Percentiles rank a stretch among this genome's conserved stretches.
These are phyloP conservation scores for Cercospora berteroae DNA, from an alignment of 2,329 filamentous ascomycete species.

Conservation along the genomic window DNA sequence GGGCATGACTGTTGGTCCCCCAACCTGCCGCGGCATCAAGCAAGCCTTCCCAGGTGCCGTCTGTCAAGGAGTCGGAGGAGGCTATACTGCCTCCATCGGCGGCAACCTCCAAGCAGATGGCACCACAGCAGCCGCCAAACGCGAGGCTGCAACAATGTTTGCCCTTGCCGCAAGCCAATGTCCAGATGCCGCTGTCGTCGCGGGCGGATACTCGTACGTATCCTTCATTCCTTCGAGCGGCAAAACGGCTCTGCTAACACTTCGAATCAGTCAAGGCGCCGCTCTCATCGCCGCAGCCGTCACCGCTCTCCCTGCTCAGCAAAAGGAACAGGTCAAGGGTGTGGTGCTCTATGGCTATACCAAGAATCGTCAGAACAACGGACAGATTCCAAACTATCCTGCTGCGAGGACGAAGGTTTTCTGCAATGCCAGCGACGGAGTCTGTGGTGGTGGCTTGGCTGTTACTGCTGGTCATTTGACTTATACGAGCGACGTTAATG, in stretches of 20 bases:
- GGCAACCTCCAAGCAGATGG: constrained; percentile 28
- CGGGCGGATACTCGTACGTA: constrained; percentile 30
- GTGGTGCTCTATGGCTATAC: constrained; percentile 45
- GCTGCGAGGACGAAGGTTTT: constrained; percentile 37
- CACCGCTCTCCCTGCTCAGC: constrained; percentile 30
- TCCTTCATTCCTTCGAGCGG: background rate
- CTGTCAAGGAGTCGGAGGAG: constrained; percentile 33
- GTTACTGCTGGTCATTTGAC: constrained; percentile 38
- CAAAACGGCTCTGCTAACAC: background rate
- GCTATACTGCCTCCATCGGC: constrained; percentile 25
- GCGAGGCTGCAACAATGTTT: constrained; percentile 29
- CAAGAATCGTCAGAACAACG: constrained; percentile 40
- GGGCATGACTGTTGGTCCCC: constrained; percentile 29
- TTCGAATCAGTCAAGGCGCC: constrained; percentile 38
- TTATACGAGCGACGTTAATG: constrained; percentile 28
- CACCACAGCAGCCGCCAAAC: constrained; percentile 25
- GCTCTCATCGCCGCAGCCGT: constrained; percentile 42
- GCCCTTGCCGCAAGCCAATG: constrained; percentile 30
- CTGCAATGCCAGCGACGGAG: constrained; percentile 38
- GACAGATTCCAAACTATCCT: constrained; percentile 39
- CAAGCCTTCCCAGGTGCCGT: constrained; percentile 21
- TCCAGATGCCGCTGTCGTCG: constrained; percentile 31
- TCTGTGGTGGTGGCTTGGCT: constrained; percentile 38
- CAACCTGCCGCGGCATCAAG: constrained; percentile 31
- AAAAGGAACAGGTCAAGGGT: constrained; percentile 37